Evolutionary conservation across 306 rosid genomes (phyloP), one percentile per base, ranked within the genome.

Genomic region (Alnus rubra): DNA sequence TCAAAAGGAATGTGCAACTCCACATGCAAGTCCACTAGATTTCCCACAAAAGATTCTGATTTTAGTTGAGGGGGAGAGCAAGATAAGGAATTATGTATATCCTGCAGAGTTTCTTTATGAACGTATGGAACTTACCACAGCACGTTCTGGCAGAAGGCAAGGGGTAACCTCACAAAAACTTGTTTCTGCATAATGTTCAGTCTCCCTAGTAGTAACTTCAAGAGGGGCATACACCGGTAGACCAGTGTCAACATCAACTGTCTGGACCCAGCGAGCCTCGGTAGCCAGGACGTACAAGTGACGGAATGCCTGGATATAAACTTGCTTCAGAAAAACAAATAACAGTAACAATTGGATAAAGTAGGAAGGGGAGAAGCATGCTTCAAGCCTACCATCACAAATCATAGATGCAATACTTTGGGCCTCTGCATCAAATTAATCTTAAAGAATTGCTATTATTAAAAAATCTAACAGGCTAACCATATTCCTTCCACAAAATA

Each of bases 251-350:
- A 94, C 98, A 80, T 94, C 98, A 81, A 92, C 97, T 13, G 98
- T 94, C 84, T 92, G 97, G 85, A 94, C 88, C 97, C 98, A 94
- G 62, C 98, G 91, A 39, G 98, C 97, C 90, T 94, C 98, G 0
- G 97, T 91, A 76, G 97, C 97, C 82, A 92, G 98, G 71, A 94
- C 94, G 62, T 92, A 94, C 7, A 94, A 86, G 86, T 94, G 98
- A 74, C 98, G 91, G 82, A 94, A 94, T 71, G 98, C 97, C 98
- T 92, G 87, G n/a, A 83, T 73, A 74, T 28, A 59, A 64, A 78
- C 54, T 42, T 84, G 60, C 80, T 28, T 86, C 75, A 92, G 72
- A 84, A 68, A 74, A 35, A 52, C 30, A 60, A 68, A 45, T 63
- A 76, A 63, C 31, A 76, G 65, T 64, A 45, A 76, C 76, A 76